phyloP scores from a whole-genome alignment of 805 yeast genomes.

The Jamesozyma rosinii region DNA sequence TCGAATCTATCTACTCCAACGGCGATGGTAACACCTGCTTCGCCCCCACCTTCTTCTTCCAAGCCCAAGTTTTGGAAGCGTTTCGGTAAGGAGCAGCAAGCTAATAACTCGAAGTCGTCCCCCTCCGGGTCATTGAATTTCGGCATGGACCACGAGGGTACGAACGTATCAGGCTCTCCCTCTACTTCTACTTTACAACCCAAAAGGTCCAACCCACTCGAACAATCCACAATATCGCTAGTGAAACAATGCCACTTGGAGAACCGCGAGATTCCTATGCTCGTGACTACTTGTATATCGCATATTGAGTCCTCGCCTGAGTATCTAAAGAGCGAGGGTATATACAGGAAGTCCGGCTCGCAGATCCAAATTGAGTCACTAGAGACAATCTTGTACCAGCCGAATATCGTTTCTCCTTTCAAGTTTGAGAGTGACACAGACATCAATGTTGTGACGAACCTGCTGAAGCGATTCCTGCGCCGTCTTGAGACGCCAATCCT shows the following conservation, averaged over 20 bases:
- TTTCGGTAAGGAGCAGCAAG: conserved; percentile 12
- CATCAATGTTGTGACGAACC: conserved; percentile 77
- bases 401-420: conserved; percentile 9
- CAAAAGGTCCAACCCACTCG: neutral
- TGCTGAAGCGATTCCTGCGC: conserved; percentile 78
- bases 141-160: neutral
- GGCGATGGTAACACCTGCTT: neutral
- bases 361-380: conserved; percentile 39
- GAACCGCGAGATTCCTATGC: conserved; percentile 52
- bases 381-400: conserved; percentile 16
- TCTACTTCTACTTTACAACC: neutral
- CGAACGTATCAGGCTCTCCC: neutral
- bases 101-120: conserved; percentile 1
- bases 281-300: conserved; percentile 59
- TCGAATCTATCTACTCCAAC: neutral
- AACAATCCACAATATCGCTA: neutral
- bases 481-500: conserved; percentile 79
- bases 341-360: conserved; percentile 82
- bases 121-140: conserved; percentile 1
- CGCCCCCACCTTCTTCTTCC: conserved; percentile 8
- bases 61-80: conserved; percentile 30
- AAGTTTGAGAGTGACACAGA: conserved; percentile 42
- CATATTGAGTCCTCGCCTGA: conserved; percentile 70
- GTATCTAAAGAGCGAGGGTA: conserved; percentile 61
- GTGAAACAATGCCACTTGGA: conserved; percentile 52